A percentile compares a stretch with the other conserved stretches of the same genome.
Evolutionary conservation across 2,329 filamentous ascomycete species (phyloP).

Genomic region (Xylariaceae sp.): DNA sequence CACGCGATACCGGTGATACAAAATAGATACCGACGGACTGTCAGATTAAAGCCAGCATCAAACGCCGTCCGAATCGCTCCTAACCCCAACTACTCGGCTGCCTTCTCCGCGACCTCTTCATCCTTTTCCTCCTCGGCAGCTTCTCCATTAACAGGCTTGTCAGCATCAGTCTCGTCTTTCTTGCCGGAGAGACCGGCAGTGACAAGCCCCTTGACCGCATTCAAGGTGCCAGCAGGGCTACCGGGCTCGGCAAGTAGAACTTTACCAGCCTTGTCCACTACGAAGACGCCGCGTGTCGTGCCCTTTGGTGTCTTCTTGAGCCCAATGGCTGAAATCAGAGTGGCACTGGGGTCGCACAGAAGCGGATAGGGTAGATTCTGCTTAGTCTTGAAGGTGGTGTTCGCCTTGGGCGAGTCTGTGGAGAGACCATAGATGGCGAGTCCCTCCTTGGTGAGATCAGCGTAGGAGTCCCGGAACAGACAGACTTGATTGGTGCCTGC

Average conservation of each 20-base stretch:
- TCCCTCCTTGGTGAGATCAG: slow-evolving; percentile 69
- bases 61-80: slow-evolving; percentile 9
- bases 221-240: slow-evolving; percentile 71
- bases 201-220: slow-evolving; percentile 70
- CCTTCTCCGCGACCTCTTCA: slow-evolving; percentile 41
- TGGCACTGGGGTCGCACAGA: slow-evolving; percentile 72
- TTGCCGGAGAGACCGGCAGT: slow-evolving; percentile 36
- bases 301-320: slow-evolving; percentile 79
- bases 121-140: slow-evolving; percentile 35
- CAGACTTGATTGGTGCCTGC: slow-evolving; percentile 89
- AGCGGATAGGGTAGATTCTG: slow-evolving; percentile 85
- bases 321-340: slow-evolving; percentile 81
- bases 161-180: slow-evolving; percentile 24
- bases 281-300: slow-evolving; percentile 82
- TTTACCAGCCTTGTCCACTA: slow-evolving; percentile 76
- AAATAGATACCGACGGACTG: slow-evolving; percentile 1
- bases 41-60: slow-evolving; percentile 13
- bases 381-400: slow-evolving; percentile 88
- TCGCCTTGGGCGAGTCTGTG: slow-evolving; percentile 81
- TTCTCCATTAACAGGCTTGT: slow-evolving; percentile 28
- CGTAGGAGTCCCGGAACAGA: slow-evolving; percentile 84
- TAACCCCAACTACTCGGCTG: slow-evolving; percentile 10
- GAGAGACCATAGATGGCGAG: slow-evolving; percentile 88
- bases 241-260: slow-evolving; percentile 71
- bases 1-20: slow-evolving; percentile 9